Evolutionary conservation across 805 yeast species (phyloP).

Genomic region (Suhomyces faveliae): DNA sequence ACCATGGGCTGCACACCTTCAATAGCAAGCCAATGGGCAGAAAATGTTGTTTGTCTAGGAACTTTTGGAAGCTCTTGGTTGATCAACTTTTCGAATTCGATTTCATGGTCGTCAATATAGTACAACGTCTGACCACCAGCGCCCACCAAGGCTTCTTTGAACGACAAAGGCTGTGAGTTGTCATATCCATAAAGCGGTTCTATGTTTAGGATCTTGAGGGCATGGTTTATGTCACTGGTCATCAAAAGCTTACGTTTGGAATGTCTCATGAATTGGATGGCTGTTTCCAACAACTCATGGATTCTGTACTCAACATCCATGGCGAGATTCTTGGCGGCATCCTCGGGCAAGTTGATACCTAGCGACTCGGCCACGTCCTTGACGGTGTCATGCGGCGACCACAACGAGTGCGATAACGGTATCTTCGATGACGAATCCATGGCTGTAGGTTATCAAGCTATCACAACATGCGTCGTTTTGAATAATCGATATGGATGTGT

Average conservation of each 20-base stretch:
- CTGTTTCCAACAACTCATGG: slow-evolving; percentile 93
- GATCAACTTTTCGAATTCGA: slow-evolving; percentile 89
- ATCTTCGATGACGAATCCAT: slow-evolving; percentile 43
- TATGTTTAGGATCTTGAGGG: slow-evolving; percentile 80
- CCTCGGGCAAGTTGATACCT: slow-evolving; percentile 84
- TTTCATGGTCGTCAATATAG: slow-evolving; percentile 88
- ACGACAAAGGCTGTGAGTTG: slow-evolving; percentile 64
- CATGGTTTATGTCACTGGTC: slow-evolving; percentile 77
- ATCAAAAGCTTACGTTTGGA: slow-evolving; percentile 79
- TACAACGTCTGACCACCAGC: slow-evolving; percentile 88
- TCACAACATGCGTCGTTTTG: neutral
- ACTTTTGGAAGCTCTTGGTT: slow-evolving; percentile 94
- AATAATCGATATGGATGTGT: neutral
- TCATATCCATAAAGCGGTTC: slow-evolving; percentile 94
- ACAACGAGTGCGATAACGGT: slow-evolving; percentile 80
- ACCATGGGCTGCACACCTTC: slow-evolving; percentile 98
- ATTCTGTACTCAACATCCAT: slow-evolving; percentile 99
- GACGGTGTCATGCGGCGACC: slow-evolving; percentile 98
- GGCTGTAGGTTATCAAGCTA: neutral
- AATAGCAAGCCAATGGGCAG: slow-evolving; percentile 96
- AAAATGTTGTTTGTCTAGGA: slow-evolving; percentile 87
- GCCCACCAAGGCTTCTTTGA: slow-evolving; percentile 83
- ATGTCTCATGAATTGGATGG: slow-evolving; percentile 93
- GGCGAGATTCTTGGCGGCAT: slow-evolving; percentile 89
- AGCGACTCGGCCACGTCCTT: slow-evolving; percentile 92